These are phyloP conservation scores for Ammopiptanthus mongolicus DNA, from an alignment of 306 rosid species.

Conservation along the genomic window DNA sequence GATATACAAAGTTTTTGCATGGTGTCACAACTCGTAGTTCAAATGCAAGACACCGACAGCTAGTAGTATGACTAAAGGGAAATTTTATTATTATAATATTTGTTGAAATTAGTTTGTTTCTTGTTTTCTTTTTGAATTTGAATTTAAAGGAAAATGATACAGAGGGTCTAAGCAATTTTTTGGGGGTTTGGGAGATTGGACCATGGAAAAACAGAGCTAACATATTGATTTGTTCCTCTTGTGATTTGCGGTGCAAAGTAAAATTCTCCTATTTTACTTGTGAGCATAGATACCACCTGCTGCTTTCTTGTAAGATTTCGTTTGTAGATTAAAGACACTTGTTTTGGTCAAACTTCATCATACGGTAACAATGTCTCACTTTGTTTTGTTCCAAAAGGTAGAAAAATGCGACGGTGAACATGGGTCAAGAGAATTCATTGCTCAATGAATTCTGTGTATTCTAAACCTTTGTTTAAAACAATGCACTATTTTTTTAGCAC, in stretches of 20 bases:
- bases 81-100: not conserved
- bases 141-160: slow-evolving; percentile 31
- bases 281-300: slow-evolving; percentile 29
- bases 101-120: slow-evolving; percentile 40
- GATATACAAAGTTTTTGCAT: slow-evolving; percentile 85
- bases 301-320: slow-evolving; percentile 31
- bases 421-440: not conserved
- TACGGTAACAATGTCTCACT: not conserved
- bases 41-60: slow-evolving; percentile 56
- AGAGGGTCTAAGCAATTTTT: slow-evolving; percentile 25
- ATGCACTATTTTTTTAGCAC: not conserved
- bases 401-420: slow-evolving; percentile 8
- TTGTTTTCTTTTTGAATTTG: slow-evolving; percentile 6
- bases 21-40: slow-evolving; percentile 78
- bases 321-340: slow-evolving; percentile 31
- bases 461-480: not conserved
- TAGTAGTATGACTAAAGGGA: slow-evolving; percentile 27
- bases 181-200: slow-evolving; percentile 18
- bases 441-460: not conserved
- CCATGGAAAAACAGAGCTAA: slow-evolving; percentile 34
- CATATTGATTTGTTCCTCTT: slow-evolving; percentile 37
- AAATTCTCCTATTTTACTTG: slow-evolving; percentile 35
- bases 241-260: slow-evolving; percentile 44
- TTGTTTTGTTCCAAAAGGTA: not conserved
- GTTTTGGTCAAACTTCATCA: slow-evolving; percentile 20